These are phyloP conservation scores for Gelatoporia subvermispora DNA, from an alignment of 768 basidiomycete species.

Conservation along the genomic window DNA sequence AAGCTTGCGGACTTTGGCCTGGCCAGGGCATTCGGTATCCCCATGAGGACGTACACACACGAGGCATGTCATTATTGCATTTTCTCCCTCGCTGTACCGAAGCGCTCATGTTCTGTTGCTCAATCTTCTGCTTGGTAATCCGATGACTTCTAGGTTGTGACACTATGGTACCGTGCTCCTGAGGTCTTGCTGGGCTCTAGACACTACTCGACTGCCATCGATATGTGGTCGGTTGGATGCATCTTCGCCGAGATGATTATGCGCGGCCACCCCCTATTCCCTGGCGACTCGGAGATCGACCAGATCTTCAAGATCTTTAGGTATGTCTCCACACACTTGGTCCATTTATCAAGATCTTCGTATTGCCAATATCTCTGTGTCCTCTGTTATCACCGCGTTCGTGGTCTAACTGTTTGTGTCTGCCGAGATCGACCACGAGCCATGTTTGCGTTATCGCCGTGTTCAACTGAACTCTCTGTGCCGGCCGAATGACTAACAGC, in stretches of 20 bases:
- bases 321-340: conserved; percentile 36
- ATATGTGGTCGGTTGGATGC: conserved; percentile 99
- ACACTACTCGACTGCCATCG: conserved; percentile 95
- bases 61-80: conserved; percentile 53
- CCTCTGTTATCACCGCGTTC: not conserved
- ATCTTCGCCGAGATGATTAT: conserved; percentile 99
- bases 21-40: conserved; percentile 96
- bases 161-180: conserved; percentile 97
- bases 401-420: not conserved
- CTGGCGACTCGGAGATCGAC: conserved; percentile 99
- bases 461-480: not conserved
- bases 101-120: not conserved
- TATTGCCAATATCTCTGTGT: not conserved
- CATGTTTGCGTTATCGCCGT: not conserved
- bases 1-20: conserved; percentile 97
- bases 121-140: not conserved
- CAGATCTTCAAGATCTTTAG: conserved; percentile 99
- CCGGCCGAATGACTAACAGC: not conserved
- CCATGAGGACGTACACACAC: conserved; percentile 98
- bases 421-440: not conserved
- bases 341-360: not conserved
- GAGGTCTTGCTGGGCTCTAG: conserved; percentile 94
- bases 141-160: conserved; percentile 76
- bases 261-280: conserved; percentile 86
- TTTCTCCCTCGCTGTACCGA: conserved; percentile 3